Evolutionary conservation across 495 filamentous ascomycete genomes (phyloP), one percentile per base, ranked within the genome.

Genomic region (Xylaria acuta): DNA sequence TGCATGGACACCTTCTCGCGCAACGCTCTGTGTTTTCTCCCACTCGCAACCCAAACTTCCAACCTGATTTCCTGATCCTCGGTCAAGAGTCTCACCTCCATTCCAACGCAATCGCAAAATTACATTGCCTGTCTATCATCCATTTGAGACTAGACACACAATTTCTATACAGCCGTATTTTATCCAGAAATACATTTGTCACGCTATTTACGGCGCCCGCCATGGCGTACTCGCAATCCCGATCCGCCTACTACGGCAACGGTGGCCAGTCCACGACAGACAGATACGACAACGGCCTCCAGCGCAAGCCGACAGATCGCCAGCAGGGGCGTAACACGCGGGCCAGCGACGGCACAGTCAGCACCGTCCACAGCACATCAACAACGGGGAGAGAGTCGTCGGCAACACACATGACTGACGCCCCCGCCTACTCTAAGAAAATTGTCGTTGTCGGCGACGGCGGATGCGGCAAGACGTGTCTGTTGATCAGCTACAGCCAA

Each of bases 371-470:
- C 80, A 91, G 90, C 84, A 86, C 72, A 89, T 86, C 80, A 79
- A 87, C 70, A 11, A 90, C 91, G 45, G 88, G 88, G 63, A 84
- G 90, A 75, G 89, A 92, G 79, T 95, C 93, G 7, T 88, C 92
- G 64, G 90, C 88, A 22, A 97, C 94, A 41, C 90, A 92, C 81
- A 89, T 96, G 81, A 98, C 94, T 25, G 84, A 94, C 89, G 92
- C 92, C 5, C 94, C 95, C 1, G 90, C 93, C 63, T 99, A 94
- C 82, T 97, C 94, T 71, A 99, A 99, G 86, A 99, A 99, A 86
- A 94, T 99, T 75, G 96, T 99, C 27, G 96, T 99, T 25, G 96
- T 99, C 30, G 96, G 96, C 66, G 96, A 99, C 82, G 96, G 96
- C 72, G 96, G 96, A 68, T 99, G 96, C 82, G 96, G 96, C 75